phyloP scores from a whole-genome alignment of 768 basidiomycete genomes.

The Hygrophorus russula region DNA sequence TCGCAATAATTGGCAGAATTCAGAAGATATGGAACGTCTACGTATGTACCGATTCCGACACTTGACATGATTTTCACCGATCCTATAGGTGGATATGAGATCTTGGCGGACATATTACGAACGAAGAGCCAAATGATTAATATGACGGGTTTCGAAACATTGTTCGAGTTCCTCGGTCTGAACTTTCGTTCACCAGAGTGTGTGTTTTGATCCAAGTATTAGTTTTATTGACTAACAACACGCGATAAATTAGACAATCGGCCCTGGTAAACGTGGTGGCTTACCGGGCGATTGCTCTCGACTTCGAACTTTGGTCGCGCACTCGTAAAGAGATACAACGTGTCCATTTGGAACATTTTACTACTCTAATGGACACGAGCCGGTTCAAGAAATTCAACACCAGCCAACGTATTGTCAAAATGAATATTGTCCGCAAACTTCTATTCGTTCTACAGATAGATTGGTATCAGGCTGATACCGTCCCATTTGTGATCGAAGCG shows the following conservation, averaged over 20 bases:
- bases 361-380: conserved; percentile 60
- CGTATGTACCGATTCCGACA: conserved; percentile 36
- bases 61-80: neutral
- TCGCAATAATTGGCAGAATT: conserved; percentile 83
- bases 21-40: conserved; percentile 87
- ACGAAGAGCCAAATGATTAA: conserved; percentile 68
- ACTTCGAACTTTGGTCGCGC: conserved; percentile 83
- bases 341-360: conserved; percentile 74
- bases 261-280: conserved; percentile 75
- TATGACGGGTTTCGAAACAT: conserved; percentile 65
- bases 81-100: conserved; percentile 74
- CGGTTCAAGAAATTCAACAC: conserved; percentile 70
- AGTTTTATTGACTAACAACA: conserved; percentile 1
- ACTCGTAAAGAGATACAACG: conserved; percentile 64
- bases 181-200: conserved; percentile 77
- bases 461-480: conserved; percentile 53
- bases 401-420: conserved; percentile 59
- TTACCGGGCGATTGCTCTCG: conserved; percentile 75
- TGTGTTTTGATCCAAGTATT: conserved; percentile 14
- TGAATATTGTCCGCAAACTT: conserved; percentile 60
- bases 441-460: conserved; percentile 76
- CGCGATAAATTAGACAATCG: conserved; percentile 42
- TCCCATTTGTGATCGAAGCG: conserved; percentile 43
- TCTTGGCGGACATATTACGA: conserved; percentile 63
- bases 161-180: conserved; percentile 82